Evolutionary conservation across 2,329 filamentous ascomycete genomes (phyloP), one percentile per base, ranked within the genome.

Genomic region (Aspergillus eucalypticola): DNA sequence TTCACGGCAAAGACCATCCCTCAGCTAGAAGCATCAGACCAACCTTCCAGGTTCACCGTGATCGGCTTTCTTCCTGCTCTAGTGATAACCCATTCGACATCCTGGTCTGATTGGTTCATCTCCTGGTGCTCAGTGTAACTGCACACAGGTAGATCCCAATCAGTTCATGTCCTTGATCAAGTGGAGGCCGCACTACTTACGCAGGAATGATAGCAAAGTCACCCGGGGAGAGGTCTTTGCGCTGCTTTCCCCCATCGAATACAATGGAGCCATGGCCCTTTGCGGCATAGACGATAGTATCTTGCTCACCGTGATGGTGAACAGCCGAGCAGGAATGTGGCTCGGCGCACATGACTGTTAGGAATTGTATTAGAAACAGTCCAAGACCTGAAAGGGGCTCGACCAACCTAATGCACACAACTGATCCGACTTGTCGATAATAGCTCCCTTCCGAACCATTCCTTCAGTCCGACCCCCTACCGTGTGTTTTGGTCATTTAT

Each of bases 41-140:
- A 50, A 11, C 25, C 46, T 6, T 50, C 25, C 15, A 50, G 15
- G n/a, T 50, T 32, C 25, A 50, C 46, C 4, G 46, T 50, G 25
- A 50, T 11, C 3, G 46, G 46, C 17, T 27, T 50, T 8, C 46
- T n/a, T 11, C 46, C 46, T 5, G 25, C n/a, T 19, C 46, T 15
- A 3, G 25, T 29, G 23, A 50, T 50, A 17, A 50, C 25, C 46
- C 46, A 50, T 50, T 50, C 46, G 7, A 50, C 46, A 32, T 27
- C 23, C 3, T 50, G 2, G 11, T 50, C 46, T 8, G 46, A 50
- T 11, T 15, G 46, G 25, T 50, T 50, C 23, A 29, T 17, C 25
- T 50, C 46, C n/a, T 50, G 46, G n/a, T 50, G 46, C 17, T 50
- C 46, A 19, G 46, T 50, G 25, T 50, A 32, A 8, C 46, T 50